A percentile compares a stretch with the other conserved stretches of the same genome.
phyloP scores from a whole-genome alignment of 2,329 filamentous ascomycete genomes.

The Xylariaceae sp. region DNA sequence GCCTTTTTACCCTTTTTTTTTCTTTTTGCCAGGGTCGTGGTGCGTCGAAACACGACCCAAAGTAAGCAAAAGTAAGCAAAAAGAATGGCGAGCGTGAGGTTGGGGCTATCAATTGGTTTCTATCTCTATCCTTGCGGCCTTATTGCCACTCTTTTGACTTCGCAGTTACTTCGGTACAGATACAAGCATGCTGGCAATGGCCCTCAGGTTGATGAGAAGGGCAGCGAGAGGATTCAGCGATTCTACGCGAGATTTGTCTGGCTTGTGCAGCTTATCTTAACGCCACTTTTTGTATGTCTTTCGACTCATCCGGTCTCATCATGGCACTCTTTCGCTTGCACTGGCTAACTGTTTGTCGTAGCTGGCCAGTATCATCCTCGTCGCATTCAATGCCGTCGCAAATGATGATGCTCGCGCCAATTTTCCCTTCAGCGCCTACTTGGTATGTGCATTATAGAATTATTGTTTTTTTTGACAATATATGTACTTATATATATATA shows the following conservation, averaged over 20 bases:
- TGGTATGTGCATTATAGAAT: slow-evolving; percentile 24
- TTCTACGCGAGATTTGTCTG: slow-evolving; percentile 34
- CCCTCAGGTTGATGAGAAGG: slow-evolving; percentile 28
- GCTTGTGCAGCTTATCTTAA: slow-evolving; percentile 32
- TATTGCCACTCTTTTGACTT: slow-evolving; percentile 34
- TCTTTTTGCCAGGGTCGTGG: not conserved
- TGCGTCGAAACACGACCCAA: slow-evolving; percentile 5
- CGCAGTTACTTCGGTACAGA: slow-evolving; percentile 34
- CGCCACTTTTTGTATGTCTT: slow-evolving; percentile 26
- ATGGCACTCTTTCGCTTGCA: not conserved
- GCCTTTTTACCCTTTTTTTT: too few relatives aligned
- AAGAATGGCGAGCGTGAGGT: slow-evolving; percentile 32
- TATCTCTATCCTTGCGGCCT: slow-evolving; percentile 38
- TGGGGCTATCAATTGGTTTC: slow-evolving; percentile 36
- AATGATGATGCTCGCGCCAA: slow-evolving; percentile 26
- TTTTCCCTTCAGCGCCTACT: slow-evolving; percentile 39
- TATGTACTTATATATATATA: not conserved
- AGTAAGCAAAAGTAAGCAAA: not conserved
- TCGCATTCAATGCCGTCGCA: slow-evolving; percentile 31
- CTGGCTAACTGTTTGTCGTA: slow-evolving; percentile 9
- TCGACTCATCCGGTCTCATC: not conserved
- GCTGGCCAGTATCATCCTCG: slow-evolving; percentile 33
- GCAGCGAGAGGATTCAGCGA: slow-evolving; percentile 26
- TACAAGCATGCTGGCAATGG: slow-evolving; percentile 30
- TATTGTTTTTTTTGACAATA: not conserved